These are phyloP conservation scores for Cymbopogon citratus DNA, from an alignment of 176 grass and related monocot species.

Conservation along the genomic window DNA sequence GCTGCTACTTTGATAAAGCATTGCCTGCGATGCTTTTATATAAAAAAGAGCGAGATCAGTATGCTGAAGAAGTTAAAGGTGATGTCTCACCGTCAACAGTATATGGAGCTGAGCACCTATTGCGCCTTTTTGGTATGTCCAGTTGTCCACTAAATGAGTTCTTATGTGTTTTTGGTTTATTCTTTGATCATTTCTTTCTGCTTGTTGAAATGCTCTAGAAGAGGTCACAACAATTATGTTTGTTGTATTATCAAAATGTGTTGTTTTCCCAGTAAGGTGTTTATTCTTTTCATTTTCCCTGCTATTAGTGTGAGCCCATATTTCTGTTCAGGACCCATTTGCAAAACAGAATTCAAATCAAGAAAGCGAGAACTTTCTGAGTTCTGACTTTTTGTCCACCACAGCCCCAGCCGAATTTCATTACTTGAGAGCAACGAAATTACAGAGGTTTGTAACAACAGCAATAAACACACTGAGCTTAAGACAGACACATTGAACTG, in stretches of 20 bases:
- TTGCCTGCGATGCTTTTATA: conserved; percentile 94
- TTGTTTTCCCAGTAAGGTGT: neutral
- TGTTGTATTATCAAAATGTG: neutral
- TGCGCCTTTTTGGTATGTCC: conserved; percentile 92
- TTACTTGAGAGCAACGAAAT: too few species aligned
- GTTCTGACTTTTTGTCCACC: neutral
- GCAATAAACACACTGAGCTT: too few species aligned
- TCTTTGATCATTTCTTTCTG: conserved; percentile 8
- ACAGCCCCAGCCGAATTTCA: too few species aligned
- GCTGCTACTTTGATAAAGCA: conserved; percentile 96
- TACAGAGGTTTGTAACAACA: too few species aligned
- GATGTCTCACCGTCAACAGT: conserved; percentile 68
- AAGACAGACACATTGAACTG: too few species aligned
- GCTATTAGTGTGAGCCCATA: neutral
- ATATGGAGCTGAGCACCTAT: conserved; percentile 96
- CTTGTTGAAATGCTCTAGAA: neutral
- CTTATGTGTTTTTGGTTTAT: neutral
- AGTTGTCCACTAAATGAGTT: conserved; percentile 24
- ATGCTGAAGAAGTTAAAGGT: conserved; percentile 59
- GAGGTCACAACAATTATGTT: neutral
- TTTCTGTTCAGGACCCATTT: neutral
- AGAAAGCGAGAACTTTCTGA: neutral
- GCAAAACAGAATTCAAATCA: neutral
- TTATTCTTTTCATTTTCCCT: neutral
- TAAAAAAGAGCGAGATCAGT: conserved; percentile 82